Evolutionary conservation across 768 basidiomycete species (phyloP), one percentile per base, ranked within the genome.

Genomic region (Xerocomus potaroensis): DNA sequence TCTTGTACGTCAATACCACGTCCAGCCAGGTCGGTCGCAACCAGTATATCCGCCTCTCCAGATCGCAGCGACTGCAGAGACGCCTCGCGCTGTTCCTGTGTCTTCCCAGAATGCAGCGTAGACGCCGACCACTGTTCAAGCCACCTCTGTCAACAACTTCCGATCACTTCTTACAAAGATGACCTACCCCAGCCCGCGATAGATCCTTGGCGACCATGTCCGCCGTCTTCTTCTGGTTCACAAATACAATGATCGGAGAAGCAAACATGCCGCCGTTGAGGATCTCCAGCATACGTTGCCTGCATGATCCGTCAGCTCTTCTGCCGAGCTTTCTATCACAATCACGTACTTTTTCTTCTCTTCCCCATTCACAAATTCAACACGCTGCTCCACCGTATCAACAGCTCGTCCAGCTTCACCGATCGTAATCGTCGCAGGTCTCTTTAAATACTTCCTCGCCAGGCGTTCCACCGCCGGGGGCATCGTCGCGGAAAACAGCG

Each of bases 181-280:
- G 19, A 78, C 88, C 33, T 65, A 94, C 88, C 18, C 90, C 87
- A 32, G 84, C 91, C 43, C 92, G 87, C 40, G 84, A 83, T 2
- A 99, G 73, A 61, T 97, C 94, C 65, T 94, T 94, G 31, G 91
- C 87, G 27, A 99, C 91, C 84, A 93, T 91, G 64, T 99, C 96
- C 41, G 94, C 95, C 11, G 92, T 95, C 77, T 97, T 96, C 77
- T 99, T 99, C 69, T 98, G 94, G 66, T 98, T 98, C 73, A 97
- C 94, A 69, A 98, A 99, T 16, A 93, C 89, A 53, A 99, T 99
- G 57, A 99, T 98, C 5, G 96, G 96, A 15, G 96, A 81, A 29
- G 82, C 68, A 65, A 82, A 91, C 51, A 78, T 74, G 33, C 83
- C 85, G 51, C 83, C 85, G 72, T 94, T 91, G 68, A 99, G 83